Conservation (phyloP, 495 filamentous ascomycete species). For the Daldinia bambusicola region DNA sequence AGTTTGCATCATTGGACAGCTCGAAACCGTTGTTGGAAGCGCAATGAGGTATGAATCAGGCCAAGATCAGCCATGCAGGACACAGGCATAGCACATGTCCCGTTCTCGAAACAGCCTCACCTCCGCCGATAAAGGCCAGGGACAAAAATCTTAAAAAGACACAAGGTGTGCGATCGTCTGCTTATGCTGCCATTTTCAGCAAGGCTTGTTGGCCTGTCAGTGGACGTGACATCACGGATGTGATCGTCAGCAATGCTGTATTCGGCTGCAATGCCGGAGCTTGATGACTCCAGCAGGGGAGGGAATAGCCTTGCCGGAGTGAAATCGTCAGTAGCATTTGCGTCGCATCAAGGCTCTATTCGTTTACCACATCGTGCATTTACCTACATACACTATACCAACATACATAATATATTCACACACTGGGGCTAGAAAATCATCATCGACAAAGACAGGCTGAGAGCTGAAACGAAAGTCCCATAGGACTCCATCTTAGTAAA, state of each 20-base stretch:
- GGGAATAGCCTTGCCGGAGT: constrained; percentile 23
- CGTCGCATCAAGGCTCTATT: constrained; percentile 26
- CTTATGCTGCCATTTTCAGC: constrained; percentile 40
- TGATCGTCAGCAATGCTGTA: constrained; percentile 39
- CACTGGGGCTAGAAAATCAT: constrained; percentile 24
- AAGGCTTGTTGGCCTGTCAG: constrained; percentile 28
- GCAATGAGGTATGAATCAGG: constrained; percentile 26
- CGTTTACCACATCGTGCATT: constrained; percentile 15
- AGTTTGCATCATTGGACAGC: constrained; percentile 45
- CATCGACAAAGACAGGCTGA: constrained; percentile 9
- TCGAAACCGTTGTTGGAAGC: constrained; percentile 33
- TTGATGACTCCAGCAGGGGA: constrained; percentile 31
- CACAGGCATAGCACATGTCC: constrained; percentile 24
- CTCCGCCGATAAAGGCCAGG: constrained; percentile 38
- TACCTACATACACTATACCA: constrained; percentile 9
- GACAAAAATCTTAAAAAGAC: constrained; percentile 30
- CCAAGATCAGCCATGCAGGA: constrained; percentile 43
- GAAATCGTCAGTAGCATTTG: constrained; percentile 27
- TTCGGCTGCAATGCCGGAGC: constrained; percentile 31
- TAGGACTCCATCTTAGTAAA: constrained; percentile 10
- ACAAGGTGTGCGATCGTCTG: constrained; percentile 37
- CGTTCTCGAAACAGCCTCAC: constrained; percentile 37
- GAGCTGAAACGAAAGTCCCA: constrained; percentile 30
- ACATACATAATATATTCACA: constrained; percentile 5
- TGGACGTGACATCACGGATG: constrained; percentile 31